These are phyloP conservation scores for Tolypocladium pustulatum DNA, from an alignment of 2,329 filamentous ascomycete species.

Conservation along the genomic window DNA sequence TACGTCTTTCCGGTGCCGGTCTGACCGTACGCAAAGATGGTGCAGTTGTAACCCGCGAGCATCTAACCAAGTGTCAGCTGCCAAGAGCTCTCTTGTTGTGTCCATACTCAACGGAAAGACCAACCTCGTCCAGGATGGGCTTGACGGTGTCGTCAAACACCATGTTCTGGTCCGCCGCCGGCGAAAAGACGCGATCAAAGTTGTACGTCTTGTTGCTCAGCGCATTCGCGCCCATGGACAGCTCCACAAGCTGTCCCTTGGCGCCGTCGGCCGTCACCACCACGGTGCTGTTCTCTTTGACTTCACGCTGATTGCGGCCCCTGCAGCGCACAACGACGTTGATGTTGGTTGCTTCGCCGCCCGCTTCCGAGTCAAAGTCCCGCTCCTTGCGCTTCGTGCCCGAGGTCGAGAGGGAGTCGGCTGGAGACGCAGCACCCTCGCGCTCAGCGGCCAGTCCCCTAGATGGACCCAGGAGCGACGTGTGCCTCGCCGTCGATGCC, in stretches of 20 bases:
- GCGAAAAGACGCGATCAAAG: constrained; percentile 95
- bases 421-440: constrained; percentile 52
- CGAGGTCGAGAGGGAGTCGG: constrained; percentile 50
- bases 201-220: constrained; percentile 93
- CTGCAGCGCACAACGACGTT: constrained; percentile 93
- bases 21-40: constrained; percentile 96
- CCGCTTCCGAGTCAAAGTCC: constrained; percentile 59
- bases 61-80: constrained; percentile 47
- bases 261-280: constrained; percentile 83
- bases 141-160: constrained; percentile 92
- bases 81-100: background rate
- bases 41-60: constrained; percentile 91
- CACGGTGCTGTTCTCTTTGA: constrained; percentile 88
- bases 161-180: constrained; percentile 86
- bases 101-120: constrained; percentile 10
- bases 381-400: constrained; percentile 77
- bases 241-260: constrained; percentile 70
- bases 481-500: constrained; percentile 12
- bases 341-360: constrained; percentile 83
- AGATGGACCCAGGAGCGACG: constrained; percentile 9
- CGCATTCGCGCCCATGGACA: constrained; percentile 87
- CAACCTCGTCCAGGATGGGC: constrained; percentile 84
- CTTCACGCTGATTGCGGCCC: constrained; percentile 84
- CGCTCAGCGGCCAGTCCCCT: constrained; percentile 10
- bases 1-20: constrained; percentile 98